Percentiles rank a stretch among this genome's conserved stretches.
These are phyloP conservation scores for Nigrograna mackinnonii DNA, from an alignment of 2,329 filamentous ascomycete genomes.

Conservation along the genomic window DNA sequence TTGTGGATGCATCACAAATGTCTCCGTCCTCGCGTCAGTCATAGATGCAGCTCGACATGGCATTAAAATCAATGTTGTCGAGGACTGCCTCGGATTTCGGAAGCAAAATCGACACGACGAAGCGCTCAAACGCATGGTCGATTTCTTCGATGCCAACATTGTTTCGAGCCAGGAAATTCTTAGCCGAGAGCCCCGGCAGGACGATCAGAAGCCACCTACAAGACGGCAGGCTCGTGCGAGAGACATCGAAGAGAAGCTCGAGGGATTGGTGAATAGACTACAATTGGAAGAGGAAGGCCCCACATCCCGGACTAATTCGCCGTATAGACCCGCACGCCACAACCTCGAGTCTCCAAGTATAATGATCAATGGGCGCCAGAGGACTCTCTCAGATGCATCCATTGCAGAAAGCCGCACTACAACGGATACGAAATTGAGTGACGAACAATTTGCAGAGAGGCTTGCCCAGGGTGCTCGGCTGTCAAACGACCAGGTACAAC, in stretches of 20 bases:
- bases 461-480: slow-evolving; percentile 26
- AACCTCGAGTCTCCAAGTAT: too few relatives aligned
- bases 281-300: slow-evolving; percentile 17
- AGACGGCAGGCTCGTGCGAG: slow-evolving; percentile 9
- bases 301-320: slow-evolving; percentile 5
- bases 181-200: slow-evolving; percentile 26
- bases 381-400: slow-evolving; percentile 24
- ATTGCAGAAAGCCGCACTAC: slow-evolving; percentile 21
- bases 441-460: slow-evolving; percentile 33
- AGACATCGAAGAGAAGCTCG: slow-evolving; percentile 20
- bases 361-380: slow-evolving; percentile 21
- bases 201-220: slow-evolving; percentile 1
- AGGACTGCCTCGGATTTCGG: slow-evolving; percentile 86
- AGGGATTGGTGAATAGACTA: slow-evolving; percentile 24
- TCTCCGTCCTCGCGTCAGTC: slow-evolving; percentile 89
- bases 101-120: slow-evolving; percentile 69
- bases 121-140: slow-evolving; percentile 71
- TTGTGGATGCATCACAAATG: slow-evolving; percentile 83
- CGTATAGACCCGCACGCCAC: slow-evolving; percentile 3
- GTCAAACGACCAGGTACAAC: slow-evolving; percentile 12
- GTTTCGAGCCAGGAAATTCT: slow-evolving; percentile 65
- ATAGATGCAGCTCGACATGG: slow-evolving; percentile 88
- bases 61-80: slow-evolving; percentile 80
- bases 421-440: slow-evolving; percentile 22
- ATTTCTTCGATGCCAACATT: slow-evolving; percentile 74